These are phyloP conservation scores for Punica granatum DNA, from an alignment of 345 rosid genomes.

Conservation along the genomic window DNA sequence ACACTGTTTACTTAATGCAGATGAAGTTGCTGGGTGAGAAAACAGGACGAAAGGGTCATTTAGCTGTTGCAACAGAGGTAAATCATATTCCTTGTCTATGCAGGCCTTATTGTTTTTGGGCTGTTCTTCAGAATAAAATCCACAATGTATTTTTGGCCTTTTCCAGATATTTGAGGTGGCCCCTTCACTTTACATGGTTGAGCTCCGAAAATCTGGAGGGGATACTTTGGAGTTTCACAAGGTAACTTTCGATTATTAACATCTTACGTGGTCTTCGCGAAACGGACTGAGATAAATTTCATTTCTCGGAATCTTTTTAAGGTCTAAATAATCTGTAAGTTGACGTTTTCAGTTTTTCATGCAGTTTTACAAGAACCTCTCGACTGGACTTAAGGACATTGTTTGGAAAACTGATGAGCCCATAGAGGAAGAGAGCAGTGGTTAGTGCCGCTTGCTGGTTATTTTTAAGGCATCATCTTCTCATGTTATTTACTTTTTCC, in stretches of 20 bases:
- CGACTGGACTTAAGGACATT: conserved; percentile 82
- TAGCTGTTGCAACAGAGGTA: conserved; percentile 92
- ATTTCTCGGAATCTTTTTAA: not conserved
- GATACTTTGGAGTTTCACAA: conserved; percentile 97
- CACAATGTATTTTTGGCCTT: not conserved
- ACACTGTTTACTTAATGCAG: conserved; percentile 16
- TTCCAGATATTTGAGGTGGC: conserved; percentile 89
- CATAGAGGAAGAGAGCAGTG: conserved; percentile 28
- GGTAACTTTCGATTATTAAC: conserved; percentile 30
- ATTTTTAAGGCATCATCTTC: no score
- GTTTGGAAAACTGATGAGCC: conserved; percentile 84
- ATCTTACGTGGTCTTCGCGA: not conserved
- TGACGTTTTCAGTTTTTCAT: not conserved
- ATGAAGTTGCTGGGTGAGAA: conserved; percentile 89
- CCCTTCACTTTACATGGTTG: conserved; percentile 94
- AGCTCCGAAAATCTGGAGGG: conserved; percentile 88
- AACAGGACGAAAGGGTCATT: conserved; percentile 98
- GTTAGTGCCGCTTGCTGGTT: not conserved
- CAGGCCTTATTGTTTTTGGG: not conserved
- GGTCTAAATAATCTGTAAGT: not conserved
- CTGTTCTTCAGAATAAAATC: not conserved
- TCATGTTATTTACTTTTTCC: not conserved
- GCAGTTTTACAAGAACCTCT: conserved; percentile 85
- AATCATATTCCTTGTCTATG: not conserved
- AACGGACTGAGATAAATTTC: not conserved